phyloP scores from a whole-genome alignment of 495 filamentous ascomycete genomes.

The Neurospora sp. region DNA sequence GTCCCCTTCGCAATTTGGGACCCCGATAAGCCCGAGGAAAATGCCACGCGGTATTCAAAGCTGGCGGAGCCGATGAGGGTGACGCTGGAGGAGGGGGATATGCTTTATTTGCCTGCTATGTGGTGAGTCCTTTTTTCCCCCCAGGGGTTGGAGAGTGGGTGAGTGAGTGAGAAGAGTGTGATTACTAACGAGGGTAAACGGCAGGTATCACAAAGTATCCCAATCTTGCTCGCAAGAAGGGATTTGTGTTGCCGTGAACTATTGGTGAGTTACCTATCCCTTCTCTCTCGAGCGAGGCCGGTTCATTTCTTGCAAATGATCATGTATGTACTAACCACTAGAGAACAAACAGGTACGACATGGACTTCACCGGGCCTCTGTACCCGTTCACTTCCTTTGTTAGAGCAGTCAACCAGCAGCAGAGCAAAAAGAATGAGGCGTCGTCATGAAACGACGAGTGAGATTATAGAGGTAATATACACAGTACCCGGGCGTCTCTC shows the following conservation, averaged over 20 bases:
- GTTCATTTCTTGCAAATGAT: background rate
- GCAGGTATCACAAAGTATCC: conserved; percentile 58
- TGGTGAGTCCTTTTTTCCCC: conserved; percentile 49
- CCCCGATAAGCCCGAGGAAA: conserved; percentile 44
- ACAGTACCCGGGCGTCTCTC: background rate
- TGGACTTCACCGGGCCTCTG: conserved; percentile 53
- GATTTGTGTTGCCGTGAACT: conserved; percentile 66
- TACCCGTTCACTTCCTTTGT: conserved; percentile 48
- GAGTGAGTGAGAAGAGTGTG: no score
- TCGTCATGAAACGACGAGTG: background rate
- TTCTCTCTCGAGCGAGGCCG: no score
- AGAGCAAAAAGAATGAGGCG: background rate
- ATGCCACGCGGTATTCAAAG: conserved; percentile 43
- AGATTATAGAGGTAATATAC: background rate
- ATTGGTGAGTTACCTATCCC: conserved; percentile 46
- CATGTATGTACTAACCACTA: background rate
- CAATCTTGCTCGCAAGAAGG: conserved; percentile 53
- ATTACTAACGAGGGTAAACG: no score
- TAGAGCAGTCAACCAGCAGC: conserved; percentile 18
- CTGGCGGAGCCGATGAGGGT: conserved; percentile 48
- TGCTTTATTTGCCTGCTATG: conserved; percentile 69
- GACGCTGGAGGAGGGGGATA: conserved; percentile 57
- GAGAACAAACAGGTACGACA: conserved; percentile 47
- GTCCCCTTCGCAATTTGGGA: conserved; percentile 63
- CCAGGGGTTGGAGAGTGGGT: no score